Base-by-base conservation (phyloP, 129 eudicot species). In the Flaveria trinervia region DNA sequence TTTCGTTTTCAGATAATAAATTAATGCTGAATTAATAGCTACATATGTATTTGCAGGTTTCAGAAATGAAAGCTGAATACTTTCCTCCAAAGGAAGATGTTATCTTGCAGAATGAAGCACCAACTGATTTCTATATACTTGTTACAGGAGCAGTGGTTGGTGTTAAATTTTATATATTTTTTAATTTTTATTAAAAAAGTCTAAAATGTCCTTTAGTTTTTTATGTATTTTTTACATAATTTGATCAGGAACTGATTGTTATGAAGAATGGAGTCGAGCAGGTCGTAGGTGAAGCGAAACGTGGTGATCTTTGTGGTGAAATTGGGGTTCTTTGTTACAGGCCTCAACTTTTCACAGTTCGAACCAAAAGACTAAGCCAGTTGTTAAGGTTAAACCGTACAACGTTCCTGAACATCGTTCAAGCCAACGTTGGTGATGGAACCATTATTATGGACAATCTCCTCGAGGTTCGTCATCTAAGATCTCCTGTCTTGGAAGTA, bases 61-160 rank as follows among this genome's bases (percentile, higher is more conserved):
- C 95, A 26, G 94, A 88, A 86, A 91, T 91, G 97, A 91, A 86
- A 83, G 85, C 89, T 7, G 95, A 91, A 77, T 91, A 91, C 78
- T 91, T 91, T 75, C 94, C 94, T 33, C 97, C 97, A 8, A 86
- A 78, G 81, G 97, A 91, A 85, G 97, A 91, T 65, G 85, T 91
- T 51, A 91, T 91, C 59, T 80, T 91, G 83, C 89, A 88, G 79
- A 91, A 91, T 70, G 97, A 91, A 84, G 97, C 97, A 25, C 94
- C 97, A 0, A 86, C 92, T 2, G 94, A 91, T 78, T 80, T 91
- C 75, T 88, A 91, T 80, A 86, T 91, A 64, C 74, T 91, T 77
- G 97, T 91, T 57, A 88, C 84, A 41, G 97, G 97, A 48, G 86
- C 94, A 79, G 89, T 91, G 84, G 97, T 91, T 70, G 77, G 88